Percentiles rank a stretch among this genome's conserved stretches.
These are phyloP conservation scores for Elsinoe perseae DNA, from an alignment of 2,329 filamentous ascomycete genomes.

Conservation along the genomic window DNA sequence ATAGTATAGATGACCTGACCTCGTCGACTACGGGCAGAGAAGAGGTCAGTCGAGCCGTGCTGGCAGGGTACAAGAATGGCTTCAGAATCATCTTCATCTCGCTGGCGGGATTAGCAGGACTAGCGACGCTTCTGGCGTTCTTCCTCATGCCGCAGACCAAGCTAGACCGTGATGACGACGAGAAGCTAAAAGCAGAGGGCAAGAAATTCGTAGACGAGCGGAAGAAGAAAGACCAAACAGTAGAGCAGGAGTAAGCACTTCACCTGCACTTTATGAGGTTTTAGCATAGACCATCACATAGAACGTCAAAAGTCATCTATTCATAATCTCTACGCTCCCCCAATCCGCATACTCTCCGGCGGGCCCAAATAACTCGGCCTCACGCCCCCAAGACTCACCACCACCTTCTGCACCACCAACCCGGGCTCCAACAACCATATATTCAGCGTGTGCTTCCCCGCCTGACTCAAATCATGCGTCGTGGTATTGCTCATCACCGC, in stretches of 20 bases:
- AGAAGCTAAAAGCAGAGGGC: conserved; percentile 20
- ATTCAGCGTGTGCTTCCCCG: conserved; percentile 38
- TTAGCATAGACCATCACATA: too few species aligned
- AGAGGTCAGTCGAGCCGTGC: conserved; percentile 25
- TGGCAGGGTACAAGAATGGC: conserved; percentile 33
- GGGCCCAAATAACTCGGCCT: conserved; percentile 31
- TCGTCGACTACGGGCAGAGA: conserved; percentile 22
- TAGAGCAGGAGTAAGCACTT: not conserved
- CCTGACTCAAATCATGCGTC: conserved; percentile 28
- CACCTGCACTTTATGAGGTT: not conserved
- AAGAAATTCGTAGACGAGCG: not conserved
- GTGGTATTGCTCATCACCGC: conserved; percentile 44
- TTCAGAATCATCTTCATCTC: conserved; percentile 37
- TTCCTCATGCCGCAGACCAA: conserved; percentile 33
- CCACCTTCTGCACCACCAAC: conserved; percentile 34
- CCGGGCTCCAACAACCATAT: conserved; percentile 42
- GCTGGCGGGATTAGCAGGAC: conserved; percentile 30
- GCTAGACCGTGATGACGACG: conserved; percentile 13
- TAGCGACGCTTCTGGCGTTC: conserved; percentile 30
- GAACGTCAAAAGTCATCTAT: too few species aligned
- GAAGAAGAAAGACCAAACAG: not conserved
- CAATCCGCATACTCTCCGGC: conserved; percentile 25
- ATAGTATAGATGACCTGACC: conserved; percentile 2
- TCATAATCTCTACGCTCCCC: not conserved
- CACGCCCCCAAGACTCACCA: conserved; percentile 30